Conservation (phyloP, 2,329 filamentous ascomycete genomes). For the Rhynchosporium graminicola region DNA sequence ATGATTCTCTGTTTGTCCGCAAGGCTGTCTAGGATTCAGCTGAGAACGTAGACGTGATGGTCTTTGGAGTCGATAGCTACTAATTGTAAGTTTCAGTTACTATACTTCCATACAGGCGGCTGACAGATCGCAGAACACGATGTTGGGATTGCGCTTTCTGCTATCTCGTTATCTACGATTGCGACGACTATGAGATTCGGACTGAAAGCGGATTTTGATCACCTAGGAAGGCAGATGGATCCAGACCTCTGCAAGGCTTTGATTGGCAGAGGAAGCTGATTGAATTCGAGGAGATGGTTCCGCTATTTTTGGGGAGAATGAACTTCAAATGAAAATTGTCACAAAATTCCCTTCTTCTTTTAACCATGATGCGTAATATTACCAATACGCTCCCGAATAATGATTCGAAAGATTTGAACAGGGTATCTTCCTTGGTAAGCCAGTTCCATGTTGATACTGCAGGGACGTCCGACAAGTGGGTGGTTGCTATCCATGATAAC, state of each 20-base stretch:
- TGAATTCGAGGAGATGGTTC: neutral
- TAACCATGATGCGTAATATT: constrained; percentile 8
- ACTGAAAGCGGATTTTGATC: neutral
- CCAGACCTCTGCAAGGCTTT: neutral
- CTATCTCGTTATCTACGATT: no score
- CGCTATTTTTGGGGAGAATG: neutral
- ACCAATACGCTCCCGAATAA: constrained; percentile 13
- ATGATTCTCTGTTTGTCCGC: neutral
- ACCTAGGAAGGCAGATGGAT: neutral
- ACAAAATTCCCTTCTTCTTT: constrained; percentile 17
- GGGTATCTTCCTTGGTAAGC: constrained; percentile 6
- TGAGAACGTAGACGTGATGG: neutral
- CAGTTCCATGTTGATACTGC: neutral
- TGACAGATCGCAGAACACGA: no score
- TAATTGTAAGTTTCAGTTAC: neutral
- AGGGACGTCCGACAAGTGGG: no score
- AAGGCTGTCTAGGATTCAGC: neutral
- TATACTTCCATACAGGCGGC: neutral
- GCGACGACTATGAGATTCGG: neutral
- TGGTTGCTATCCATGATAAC: no score
- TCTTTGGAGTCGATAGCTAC: neutral
- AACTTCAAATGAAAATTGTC: neutral
- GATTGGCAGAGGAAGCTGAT: no score
- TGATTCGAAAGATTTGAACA: constrained; percentile 16
- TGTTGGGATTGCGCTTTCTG: no score